phyloP scores from a whole-genome alignment of 257 asterid species.

The Solanum pinnatisectum region DNA sequence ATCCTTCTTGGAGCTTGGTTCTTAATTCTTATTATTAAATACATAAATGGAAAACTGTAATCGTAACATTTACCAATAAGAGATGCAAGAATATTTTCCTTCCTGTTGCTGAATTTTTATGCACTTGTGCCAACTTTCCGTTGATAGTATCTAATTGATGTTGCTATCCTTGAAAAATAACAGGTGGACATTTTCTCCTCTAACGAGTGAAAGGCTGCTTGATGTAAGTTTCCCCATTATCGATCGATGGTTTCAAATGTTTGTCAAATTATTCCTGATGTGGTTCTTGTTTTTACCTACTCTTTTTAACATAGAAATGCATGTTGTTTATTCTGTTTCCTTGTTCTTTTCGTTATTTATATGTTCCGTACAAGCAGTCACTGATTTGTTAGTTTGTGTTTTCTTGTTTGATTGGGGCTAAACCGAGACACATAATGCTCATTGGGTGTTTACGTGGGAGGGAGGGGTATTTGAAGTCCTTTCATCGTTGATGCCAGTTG shows the following conservation, averaged over 20 bases:
- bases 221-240: slow-evolving; percentile 42
- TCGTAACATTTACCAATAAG: background rate
- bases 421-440: background rate
- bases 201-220: slow-evolving; percentile 50
- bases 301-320: background rate
- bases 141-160: background rate
- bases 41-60: background rate
- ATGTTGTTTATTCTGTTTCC: background rate
- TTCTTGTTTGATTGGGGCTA: background rate
- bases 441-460: background rate
- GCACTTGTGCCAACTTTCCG: background rate
- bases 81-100: background rate
- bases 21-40: background rate
- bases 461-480: background rate
- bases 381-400: background rate
- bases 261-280: background rate
- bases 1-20: background rate
- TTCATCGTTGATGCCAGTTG: background rate
- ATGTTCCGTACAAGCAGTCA: background rate
- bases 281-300: background rate
- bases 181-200: slow-evolving; percentile 97
- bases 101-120: background rate
- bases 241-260: background rate
- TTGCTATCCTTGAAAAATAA: slow-evolving; percentile 1
- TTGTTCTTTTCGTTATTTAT: background rate